Percentiles rank a stretch among this genome's conserved stretches.
These are phyloP conservation scores for Phytophthora capsici DNA, from an alignment of 352 stramenopile genomes.

Conservation along the genomic window DNA sequence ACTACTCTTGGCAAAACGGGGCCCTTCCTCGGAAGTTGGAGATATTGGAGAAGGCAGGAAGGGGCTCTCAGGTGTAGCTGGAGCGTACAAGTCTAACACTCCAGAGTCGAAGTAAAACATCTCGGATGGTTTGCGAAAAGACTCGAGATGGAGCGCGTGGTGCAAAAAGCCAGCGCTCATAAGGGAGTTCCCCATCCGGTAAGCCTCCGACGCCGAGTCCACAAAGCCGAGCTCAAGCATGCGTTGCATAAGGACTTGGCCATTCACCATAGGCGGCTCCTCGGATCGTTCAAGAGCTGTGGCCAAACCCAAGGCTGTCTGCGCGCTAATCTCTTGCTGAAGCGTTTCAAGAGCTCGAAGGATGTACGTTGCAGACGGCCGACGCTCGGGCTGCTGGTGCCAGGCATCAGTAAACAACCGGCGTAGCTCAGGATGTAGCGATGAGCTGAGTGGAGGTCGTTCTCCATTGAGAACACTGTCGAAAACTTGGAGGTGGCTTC, in stretches of 20 bases:
- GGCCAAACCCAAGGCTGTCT: constrained; percentile 46
- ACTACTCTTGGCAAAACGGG: not conserved
- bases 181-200: constrained; percentile 62
- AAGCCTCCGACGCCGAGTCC: constrained; percentile 51
- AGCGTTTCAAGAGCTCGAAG: constrained; percentile 56
- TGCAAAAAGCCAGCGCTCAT: constrained; percentile 76
- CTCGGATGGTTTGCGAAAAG: constrained; percentile 57
- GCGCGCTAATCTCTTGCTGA: constrained; percentile 50
- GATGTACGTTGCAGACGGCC: constrained; percentile 59
- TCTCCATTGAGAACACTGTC: constrained; percentile 66
- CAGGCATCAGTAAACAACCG: constrained; percentile 62
- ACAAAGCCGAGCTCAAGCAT: constrained; percentile 71
- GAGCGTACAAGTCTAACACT: constrained; percentile 37
- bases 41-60: constrained; percentile 5
- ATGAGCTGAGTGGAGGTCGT: constrained; percentile 49
- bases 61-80: constrained; percentile 12
- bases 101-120: constrained; percentile 60
- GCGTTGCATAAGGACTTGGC: constrained; percentile 60
- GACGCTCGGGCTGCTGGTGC: constrained; percentile 53
- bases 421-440: constrained; percentile 44
- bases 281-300: constrained; percentile 34
- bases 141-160: constrained; percentile 50
- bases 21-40: not conserved
- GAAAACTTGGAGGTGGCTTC: constrained; percentile 77
- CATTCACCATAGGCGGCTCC: constrained; percentile 42